Evolutionary conservation across 108 stramenopile genomes (phyloP).

Genomic region (Nitzschia sp.): DNA sequence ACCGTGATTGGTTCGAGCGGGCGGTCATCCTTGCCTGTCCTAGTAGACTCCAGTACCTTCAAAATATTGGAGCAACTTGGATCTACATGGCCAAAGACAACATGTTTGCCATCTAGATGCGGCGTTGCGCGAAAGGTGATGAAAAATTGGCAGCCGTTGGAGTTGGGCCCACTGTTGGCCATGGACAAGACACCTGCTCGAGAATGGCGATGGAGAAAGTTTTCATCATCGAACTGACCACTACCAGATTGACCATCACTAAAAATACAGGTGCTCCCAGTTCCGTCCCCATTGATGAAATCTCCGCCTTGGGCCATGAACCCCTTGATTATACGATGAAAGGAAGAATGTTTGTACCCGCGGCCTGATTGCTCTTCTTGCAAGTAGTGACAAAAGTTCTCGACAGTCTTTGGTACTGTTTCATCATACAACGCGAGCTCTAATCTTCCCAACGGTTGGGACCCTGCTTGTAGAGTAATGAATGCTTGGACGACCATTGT

Average conservation of each 20-base stretch:
- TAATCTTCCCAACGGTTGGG: constrained; percentile 15
- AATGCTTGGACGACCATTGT: constrained; percentile 21
- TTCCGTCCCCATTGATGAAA: constrained; percentile 87
- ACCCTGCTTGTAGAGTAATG: constrained; percentile 31
- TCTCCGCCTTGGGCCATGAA: constrained; percentile 98
- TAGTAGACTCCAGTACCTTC: constrained; percentile 72
- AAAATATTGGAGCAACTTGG: constrained; percentile 57
- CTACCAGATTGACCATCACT: constrained; percentile 20
- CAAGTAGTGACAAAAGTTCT: constrained; percentile 39
- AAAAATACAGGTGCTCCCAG: constrained; percentile 71
- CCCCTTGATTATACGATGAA: constrained; percentile 91
- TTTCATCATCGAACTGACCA: constrained; percentile 84
- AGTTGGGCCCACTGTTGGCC: constrained; percentile 87
- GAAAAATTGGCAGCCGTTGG: constrained; percentile 91
- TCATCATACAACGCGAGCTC: constrained; percentile 41
- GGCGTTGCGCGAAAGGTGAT: constrained; percentile 73
- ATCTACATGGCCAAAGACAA: constrained; percentile 88
- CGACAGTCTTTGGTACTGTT: constrained; percentile 46
- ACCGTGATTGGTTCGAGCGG: constrained; percentile 49
- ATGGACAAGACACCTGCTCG: constrained; percentile 72
- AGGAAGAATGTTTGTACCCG: constrained; percentile 57
- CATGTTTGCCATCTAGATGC: constrained; percentile 90
- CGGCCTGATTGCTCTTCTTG: constrained; percentile 3
- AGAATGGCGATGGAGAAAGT: constrained; percentile 63
- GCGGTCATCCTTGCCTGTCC: constrained; percentile 48